A percentile compares a stretch with the other conserved stretches of the same genome.
Conservation (phyloP, 2,329 filamentous ascomycete species). For the Chaetomium sp. region DNA sequence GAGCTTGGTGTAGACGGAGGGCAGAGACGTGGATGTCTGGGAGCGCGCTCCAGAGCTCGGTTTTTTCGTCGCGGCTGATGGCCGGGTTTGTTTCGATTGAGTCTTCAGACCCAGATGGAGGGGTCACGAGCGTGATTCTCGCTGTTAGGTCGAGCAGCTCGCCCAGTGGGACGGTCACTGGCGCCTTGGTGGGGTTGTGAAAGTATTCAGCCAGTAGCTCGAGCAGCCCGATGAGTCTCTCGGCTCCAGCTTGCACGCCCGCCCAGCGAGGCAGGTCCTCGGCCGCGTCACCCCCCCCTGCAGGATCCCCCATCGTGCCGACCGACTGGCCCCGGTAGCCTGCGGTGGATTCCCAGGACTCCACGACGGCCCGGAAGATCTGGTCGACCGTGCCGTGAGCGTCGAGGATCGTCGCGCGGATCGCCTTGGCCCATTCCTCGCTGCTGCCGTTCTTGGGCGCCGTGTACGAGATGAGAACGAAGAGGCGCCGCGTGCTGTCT, state of each 20-base stretch:
- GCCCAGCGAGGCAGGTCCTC: slow-evolving; percentile 62
- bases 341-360: slow-evolving; percentile 70
- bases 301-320: slow-evolving; percentile 40
- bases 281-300: slow-evolving; percentile 38
- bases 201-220: slow-evolving; percentile 59
- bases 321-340: slow-evolving; percentile 40
- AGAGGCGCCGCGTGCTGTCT: slow-evolving; percentile 55
- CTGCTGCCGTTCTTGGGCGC: slow-evolving; percentile 70
- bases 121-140: slow-evolving; percentile 62
- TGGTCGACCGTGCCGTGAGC: slow-evolving; percentile 68
- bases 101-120: slow-evolving; percentile 39
- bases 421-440: slow-evolving; percentile 69
- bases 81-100: slow-evolving; percentile 62
- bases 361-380: slow-evolving; percentile 70
- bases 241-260: slow-evolving; percentile 66
- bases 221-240: slow-evolving; percentile 62
- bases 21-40: slow-evolving; percentile 68
- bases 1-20: slow-evolving; percentile 52
- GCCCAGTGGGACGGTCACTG: slow-evolving; percentile 62
- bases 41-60: slow-evolving; percentile 66
- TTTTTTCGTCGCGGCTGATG: slow-evolving; percentile 72
- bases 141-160: slow-evolving; percentile 61
- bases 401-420: slow-evolving; percentile 55
- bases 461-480: slow-evolving; percentile 69
- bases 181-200: slow-evolving; percentile 54